Evolutionary conservation across 2,329 filamentous ascomycete genomes (phyloP).

Genomic region (Fusarium foetens): DNA sequence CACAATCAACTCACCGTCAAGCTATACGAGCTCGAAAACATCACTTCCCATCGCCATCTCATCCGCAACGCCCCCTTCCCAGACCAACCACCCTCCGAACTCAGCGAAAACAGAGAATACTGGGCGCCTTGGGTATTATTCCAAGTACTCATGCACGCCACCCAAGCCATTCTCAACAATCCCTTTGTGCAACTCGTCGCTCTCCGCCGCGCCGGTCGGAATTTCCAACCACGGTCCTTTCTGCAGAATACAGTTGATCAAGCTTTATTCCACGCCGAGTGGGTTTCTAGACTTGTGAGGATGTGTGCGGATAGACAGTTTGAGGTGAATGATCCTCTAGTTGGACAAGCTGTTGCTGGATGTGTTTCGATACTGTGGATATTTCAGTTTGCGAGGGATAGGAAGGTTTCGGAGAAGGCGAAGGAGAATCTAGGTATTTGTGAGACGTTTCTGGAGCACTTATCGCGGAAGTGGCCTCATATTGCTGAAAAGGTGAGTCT

Average conservation of each 20-base stretch:
- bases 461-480: constrained; percentile 35
- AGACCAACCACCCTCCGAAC: constrained; percentile 16
- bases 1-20: constrained; percentile 35
- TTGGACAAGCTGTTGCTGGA: constrained; percentile 35
- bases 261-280: constrained; percentile 37
- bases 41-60: constrained; percentile 26
- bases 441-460: constrained; percentile 7
- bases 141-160: constrained; percentile 39
- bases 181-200: constrained; percentile 41
- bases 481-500: constrained; percentile 32
- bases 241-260: constrained; percentile 41
- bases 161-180: constrained; percentile 35
- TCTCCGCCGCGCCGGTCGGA: constrained; percentile 22
- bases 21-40: constrained; percentile 37
- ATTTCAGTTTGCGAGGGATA: constrained; percentile 40
- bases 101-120: constrained; percentile 31
- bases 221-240: constrained; percentile 37
- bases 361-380: constrained; percentile 40
- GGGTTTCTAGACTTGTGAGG: constrained; percentile 37
- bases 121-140: constrained; percentile 37
- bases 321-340: constrained; percentile 34
- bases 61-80: constrained; percentile 39
- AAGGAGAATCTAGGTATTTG: constrained; percentile 33
- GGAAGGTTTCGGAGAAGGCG: constrained; percentile 29
- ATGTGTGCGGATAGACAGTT: constrained; percentile 38